phyloP scores from a whole-genome alignment of 306 rosid species.

The Citrullus mucosospermus region DNA sequence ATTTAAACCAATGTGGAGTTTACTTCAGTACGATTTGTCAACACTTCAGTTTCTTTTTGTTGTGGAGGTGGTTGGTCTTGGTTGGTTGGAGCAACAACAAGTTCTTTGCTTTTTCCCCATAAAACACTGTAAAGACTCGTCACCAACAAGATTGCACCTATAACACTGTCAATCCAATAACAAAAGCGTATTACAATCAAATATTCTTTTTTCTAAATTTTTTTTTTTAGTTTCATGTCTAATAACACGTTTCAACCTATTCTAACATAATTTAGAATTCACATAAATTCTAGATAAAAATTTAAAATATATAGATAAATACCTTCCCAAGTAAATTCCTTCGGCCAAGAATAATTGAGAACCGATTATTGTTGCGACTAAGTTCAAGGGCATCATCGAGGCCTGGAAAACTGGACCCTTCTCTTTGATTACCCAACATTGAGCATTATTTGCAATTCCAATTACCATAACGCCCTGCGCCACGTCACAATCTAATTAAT shows the following conservation, averaged over 20 bases:
- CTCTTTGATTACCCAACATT: constrained; percentile 8
- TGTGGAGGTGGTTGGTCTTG: background rate
- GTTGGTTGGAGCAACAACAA: constrained; percentile 1
- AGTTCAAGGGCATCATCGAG: constrained; percentile 7
- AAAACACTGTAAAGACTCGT: constrained; percentile 57
- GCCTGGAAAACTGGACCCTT: constrained; percentile 17
- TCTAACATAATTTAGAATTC: no score
- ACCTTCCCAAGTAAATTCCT: constrained; percentile 13
- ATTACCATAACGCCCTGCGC: background rate
- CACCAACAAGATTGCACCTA: constrained; percentile 49
- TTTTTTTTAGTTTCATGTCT: no score
- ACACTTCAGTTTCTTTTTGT: constrained; percentile 1
- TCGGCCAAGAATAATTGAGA: background rate
- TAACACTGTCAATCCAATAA: constrained; percentile 27
- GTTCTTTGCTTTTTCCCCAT: constrained; percentile 72
- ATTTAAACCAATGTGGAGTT: background rate
- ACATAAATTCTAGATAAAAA: no score
- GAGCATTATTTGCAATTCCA: constrained; percentile 1
- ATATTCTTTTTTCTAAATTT: no score
- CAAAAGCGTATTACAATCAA: no score
- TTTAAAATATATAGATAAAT: no score
- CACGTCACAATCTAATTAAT: no score
- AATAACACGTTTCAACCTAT: no score
- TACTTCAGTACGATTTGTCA: background rate
- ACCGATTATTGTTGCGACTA: constrained; percentile 5